Evolutionary conservation across 345 rosid species (phyloP).

Genomic region (Rhodomyrtus tomentosa): DNA sequence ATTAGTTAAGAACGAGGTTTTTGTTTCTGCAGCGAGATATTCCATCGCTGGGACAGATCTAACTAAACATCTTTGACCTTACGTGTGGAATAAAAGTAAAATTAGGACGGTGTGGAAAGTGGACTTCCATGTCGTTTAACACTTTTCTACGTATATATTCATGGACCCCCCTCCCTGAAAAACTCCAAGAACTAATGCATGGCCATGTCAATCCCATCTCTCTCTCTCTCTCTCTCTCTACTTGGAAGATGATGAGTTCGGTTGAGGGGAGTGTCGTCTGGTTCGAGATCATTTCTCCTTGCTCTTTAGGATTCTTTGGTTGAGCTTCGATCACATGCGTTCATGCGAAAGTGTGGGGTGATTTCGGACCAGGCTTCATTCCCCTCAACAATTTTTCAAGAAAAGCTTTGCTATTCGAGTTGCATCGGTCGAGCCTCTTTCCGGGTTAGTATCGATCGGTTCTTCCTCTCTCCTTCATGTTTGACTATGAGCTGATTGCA

Average conservation of each 20-base stretch:
- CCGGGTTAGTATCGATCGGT: background rate
- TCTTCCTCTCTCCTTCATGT: background rate
- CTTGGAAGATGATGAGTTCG: background rate
- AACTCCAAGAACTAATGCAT: constrained; percentile 19
- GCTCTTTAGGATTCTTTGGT: background rate
- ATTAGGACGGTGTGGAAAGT: constrained; percentile 25
- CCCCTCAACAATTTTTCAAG: constrained; percentile 45
- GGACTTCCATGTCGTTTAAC: constrained; percentile 17
- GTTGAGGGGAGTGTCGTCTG: constrained; percentile 83
- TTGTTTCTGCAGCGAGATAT: background rate
- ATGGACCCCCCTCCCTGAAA: constrained; percentile 12
- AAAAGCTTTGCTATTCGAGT: background rate
- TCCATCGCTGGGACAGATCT: background rate
- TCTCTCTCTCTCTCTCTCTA: background rate
- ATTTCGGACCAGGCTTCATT: constrained; percentile 98
- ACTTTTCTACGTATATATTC: constrained; percentile 9
- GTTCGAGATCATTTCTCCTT: constrained; percentile 56
- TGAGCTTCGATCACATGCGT: background rate
- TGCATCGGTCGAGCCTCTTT: background rate
- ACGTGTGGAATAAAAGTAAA: constrained; percentile 19
- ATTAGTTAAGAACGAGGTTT: background rate
- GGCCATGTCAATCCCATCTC: background rate
- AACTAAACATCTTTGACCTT: background rate
- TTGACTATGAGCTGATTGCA: background rate
- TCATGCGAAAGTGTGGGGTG: constrained; percentile 8